Conservation (phyloP, 2,329 filamentous ascomycete genomes). For the Colletotrichum cereale region DNA sequence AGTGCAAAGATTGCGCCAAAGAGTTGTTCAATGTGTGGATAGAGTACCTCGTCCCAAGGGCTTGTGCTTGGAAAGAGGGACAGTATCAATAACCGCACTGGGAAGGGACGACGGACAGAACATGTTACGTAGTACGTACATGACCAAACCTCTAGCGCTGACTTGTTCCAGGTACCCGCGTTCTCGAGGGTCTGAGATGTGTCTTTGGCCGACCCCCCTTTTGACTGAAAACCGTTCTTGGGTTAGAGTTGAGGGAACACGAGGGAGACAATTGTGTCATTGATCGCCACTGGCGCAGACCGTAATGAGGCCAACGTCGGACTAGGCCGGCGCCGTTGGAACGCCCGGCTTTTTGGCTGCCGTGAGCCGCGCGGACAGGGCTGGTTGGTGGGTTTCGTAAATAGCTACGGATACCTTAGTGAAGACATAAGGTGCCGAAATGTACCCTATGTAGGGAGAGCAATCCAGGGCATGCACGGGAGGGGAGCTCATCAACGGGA, state of each 20-base stretch:
- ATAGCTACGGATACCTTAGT: neutral
- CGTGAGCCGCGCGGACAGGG: slow-evolving; percentile 32
- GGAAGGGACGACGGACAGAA: neutral
- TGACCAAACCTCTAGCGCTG: slow-evolving; percentile 14
- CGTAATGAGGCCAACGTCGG: slow-evolving; percentile 36
- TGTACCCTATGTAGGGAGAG: neutral
- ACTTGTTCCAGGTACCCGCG: slow-evolving; percentile 37
- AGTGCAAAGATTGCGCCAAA: no score
- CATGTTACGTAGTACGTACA: no score
- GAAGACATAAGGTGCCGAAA: neutral
- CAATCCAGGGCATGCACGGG: neutral
- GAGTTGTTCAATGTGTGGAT: neutral
- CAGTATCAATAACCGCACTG: neutral
- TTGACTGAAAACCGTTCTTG: slow-evolving; percentile 29
- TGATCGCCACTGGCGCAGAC: slow-evolving; percentile 38
- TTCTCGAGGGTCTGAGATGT: slow-evolving; percentile 27
- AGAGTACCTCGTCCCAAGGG: neutral
- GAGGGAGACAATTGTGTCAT: slow-evolving; percentile 32
- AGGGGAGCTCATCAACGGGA: neutral
- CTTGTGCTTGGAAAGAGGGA: neutral
- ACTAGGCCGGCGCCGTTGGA: slow-evolving; percentile 32
- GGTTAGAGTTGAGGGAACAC: neutral
- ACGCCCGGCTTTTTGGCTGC: slow-evolving; percentile 29
- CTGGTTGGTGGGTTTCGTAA: slow-evolving; percentile 6
- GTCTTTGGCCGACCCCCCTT: slow-evolving; percentile 27